Evolutionary conservation across 2,329 filamentous ascomycete genomes (phyloP).

Genomic region (Endothia cerciana): DNA sequence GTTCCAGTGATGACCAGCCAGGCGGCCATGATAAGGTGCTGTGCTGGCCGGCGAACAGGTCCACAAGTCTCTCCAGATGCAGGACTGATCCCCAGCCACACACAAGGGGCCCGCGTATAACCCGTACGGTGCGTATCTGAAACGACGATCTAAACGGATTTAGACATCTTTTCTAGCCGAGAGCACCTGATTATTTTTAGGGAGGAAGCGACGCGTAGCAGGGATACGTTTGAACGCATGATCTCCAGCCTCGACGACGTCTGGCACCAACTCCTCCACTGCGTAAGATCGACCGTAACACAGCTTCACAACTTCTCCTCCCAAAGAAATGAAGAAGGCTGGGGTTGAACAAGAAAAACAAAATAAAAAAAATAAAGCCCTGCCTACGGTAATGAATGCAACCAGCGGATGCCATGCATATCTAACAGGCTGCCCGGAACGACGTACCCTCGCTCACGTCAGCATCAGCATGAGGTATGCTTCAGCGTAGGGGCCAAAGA

Average conservation of each 20-base stretch:
- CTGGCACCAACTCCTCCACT: background rate
- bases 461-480: conserved; percentile 4
- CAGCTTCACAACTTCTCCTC: background rate
- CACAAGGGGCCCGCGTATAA: background rate
- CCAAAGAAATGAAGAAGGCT: background rate
- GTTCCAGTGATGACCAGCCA: background rate
- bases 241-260: conserved; percentile 1
- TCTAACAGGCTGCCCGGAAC: background rate
- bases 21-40: background rate
- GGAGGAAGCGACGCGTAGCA: conserved; percentile 5
- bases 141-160: conserved; percentile 5
- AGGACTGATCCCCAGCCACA: background rate
- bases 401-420: background rate
- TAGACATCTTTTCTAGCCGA: background rate
- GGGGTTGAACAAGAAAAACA: background rate
- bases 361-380: background rate
- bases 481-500: background rate
- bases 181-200: conserved; percentile 12
- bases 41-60: background rate
- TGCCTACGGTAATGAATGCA: background rate
- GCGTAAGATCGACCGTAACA: background rate
- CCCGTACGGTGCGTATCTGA: background rate
- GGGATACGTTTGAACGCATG: background rate
- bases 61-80: background rate
- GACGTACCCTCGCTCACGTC: conserved; percentile 2